Evolutionary conservation across 306 rosid genomes (phyloP).

Genomic region (Gillenia trifoliata): DNA sequence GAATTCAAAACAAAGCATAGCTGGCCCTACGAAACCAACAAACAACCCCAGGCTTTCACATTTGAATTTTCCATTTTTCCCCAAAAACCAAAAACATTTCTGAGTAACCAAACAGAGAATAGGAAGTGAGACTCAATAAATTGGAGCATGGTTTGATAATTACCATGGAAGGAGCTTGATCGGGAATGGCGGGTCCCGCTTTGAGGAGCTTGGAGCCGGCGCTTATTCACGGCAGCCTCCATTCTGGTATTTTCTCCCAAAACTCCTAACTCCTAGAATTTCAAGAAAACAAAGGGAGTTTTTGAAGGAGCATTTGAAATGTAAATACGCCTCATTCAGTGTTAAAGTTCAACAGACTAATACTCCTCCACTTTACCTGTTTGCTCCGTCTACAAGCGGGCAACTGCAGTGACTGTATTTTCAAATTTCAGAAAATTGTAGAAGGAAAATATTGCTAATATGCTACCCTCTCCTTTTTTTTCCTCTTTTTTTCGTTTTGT

Average conservation of each 20-base stretch:
- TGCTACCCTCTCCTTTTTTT: background rate
- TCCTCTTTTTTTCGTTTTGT: background rate
- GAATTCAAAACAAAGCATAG: background rate
- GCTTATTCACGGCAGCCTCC: slow-evolving; percentile 91
- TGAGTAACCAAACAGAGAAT: background rate
- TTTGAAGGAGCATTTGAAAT: background rate
- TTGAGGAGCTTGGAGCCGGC: slow-evolving; percentile 83
- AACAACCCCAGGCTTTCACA: background rate
- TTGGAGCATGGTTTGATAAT: background rate
- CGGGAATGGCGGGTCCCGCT: slow-evolving; percentile 95
- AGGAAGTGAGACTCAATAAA: background rate
- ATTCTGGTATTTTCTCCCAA: slow-evolving; percentile 13
- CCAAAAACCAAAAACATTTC: background rate
- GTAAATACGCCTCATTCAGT: background rate
- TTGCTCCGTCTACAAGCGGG: background rate
- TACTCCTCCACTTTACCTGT: background rate
- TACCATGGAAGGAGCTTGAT: slow-evolving; percentile 90
- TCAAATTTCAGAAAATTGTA: background rate
- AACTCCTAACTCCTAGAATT: background rate
- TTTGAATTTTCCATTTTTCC: background rate
- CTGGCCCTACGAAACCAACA: background rate
- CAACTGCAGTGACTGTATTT: background rate
- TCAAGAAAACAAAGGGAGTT: background rate
- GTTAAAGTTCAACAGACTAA: background rate
- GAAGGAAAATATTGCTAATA: background rate